Evolutionary conservation across 495 filamentous ascomycete genomes (phyloP).

Genomic region (Penicillium waksmanii): DNA sequence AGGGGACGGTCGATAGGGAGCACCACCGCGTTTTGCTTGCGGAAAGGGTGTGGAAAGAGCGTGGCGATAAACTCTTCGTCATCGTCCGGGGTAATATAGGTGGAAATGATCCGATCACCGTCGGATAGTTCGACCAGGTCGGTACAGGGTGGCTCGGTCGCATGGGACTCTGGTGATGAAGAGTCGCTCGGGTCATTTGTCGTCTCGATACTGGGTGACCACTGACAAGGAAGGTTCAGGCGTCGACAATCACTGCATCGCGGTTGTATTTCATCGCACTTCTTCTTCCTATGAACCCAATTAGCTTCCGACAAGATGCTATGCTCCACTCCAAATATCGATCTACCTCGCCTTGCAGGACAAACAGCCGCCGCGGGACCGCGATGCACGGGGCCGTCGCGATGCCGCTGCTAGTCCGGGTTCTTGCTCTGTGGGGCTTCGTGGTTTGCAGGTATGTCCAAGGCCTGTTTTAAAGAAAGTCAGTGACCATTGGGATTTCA

Average conservation of each 20-base stretch:
- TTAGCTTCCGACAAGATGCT: constrained; percentile 3
- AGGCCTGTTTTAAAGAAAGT: constrained; percentile 20
- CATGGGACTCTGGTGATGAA: constrained; percentile 11
- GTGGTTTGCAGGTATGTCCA: constrained; percentile 31
- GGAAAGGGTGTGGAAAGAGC: constrained; percentile 27
- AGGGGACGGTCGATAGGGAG: not conserved
- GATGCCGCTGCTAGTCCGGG: not conserved
- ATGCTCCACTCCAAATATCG: constrained; percentile 1
- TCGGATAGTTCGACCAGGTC: constrained; percentile 20
- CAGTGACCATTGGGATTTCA: not conserved
- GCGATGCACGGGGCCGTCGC: constrained; percentile 33
- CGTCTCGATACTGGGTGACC: constrained; percentile 8
- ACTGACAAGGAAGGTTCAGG: constrained; percentile 30
- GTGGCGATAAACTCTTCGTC: constrained; percentile 30
- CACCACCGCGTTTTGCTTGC: not conserved
- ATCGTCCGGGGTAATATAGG: constrained; percentile 12
- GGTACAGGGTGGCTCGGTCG: constrained; percentile 6
- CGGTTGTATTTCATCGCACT: constrained; percentile 32
- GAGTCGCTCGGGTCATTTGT: constrained; percentile 2
- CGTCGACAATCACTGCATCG: constrained; percentile 35
- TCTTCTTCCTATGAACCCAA: constrained; percentile 28
- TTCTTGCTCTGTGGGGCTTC: constrained; percentile 19
- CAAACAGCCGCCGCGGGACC: constrained; percentile 33
- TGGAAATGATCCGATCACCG: constrained; percentile 12
- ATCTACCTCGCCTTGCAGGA: constrained; percentile 36